Percentiles rank a stretch among this genome's conserved stretches.
Evolutionary conservation across 331 rosid species (phyloP).

Genomic region (Spiraea crenata): DNA sequence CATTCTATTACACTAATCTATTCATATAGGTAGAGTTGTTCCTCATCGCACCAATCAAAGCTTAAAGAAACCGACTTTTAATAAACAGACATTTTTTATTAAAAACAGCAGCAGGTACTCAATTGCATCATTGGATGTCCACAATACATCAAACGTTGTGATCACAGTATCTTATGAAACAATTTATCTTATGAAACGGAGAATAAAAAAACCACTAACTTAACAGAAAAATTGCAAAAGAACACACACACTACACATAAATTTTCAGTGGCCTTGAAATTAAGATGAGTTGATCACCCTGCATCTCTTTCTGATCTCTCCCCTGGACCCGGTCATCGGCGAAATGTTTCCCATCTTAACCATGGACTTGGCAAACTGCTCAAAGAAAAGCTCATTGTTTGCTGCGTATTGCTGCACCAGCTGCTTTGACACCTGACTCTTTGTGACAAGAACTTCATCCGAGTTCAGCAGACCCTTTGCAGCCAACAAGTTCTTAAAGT

Average conservation of each 20-base stretch:
- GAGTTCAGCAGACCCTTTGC: slow-evolving; percentile 74
- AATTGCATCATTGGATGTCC: not conserved
- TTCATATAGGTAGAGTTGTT: too few species aligned
- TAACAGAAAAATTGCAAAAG: not conserved
- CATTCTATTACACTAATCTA: too few species aligned
- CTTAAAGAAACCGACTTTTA: too few species aligned
- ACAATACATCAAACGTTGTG: slow-evolving; percentile 15
- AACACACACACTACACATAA: not conserved
- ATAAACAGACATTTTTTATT: not conserved
- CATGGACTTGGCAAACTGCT: slow-evolving; percentile 82
- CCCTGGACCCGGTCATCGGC: slow-evolving; percentile 71
- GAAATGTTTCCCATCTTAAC: slow-evolving; percentile 87
- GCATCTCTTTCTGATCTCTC: slow-evolving; percentile 75
- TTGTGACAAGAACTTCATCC: slow-evolving; percentile 68
- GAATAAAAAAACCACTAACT: slow-evolving; percentile 9
- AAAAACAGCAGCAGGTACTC: slow-evolving; percentile 3
- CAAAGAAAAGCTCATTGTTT: slow-evolving; percentile 51
- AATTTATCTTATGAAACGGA: slow-evolving; percentile 6
- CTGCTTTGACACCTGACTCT: slow-evolving; percentile 45
- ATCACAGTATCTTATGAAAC: slow-evolving; percentile 1
- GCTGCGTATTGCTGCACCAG: slow-evolving; percentile 70
- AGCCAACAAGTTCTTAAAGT: slow-evolving; percentile 78
- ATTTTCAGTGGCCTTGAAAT: not conserved
- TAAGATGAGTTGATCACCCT: slow-evolving; percentile 39
- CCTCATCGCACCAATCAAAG: too few species aligned